phyloP scores from a whole-genome alignment of 2,329 filamentous ascomycete species.

The Aureobasidium sp. region DNA sequence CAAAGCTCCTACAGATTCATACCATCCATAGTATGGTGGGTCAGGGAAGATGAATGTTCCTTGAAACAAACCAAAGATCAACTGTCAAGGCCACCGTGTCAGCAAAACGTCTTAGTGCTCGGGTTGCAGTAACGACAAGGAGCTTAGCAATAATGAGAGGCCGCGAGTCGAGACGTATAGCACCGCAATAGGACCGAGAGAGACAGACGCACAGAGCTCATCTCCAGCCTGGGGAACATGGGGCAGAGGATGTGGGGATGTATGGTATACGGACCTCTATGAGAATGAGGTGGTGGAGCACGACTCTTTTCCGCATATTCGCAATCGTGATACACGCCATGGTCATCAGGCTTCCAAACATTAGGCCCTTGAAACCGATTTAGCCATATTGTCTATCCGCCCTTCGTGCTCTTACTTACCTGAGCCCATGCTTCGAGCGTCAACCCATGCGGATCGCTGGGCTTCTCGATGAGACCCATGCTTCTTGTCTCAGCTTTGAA shows the following conservation, averaged over 20 bases:
- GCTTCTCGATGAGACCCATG: slow-evolving; percentile 14
- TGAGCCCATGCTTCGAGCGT: slow-evolving; percentile 17
- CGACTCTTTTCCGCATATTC: slow-evolving; percentile 39
- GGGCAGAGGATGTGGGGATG: slow-evolving; percentile 20
- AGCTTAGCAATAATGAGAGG: neutral
- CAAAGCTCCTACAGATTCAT: slow-evolving; percentile 52
- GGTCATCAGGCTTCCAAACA: slow-evolving; percentile 34
- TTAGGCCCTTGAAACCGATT: slow-evolving; percentile 31
- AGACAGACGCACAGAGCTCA: neutral
- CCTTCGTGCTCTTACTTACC: neutral
- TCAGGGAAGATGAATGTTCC: slow-evolving; percentile 31
- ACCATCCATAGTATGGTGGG: slow-evolving; percentile 53
- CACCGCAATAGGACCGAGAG: neutral
- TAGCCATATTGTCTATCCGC: neutral
- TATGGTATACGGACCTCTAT: slow-evolving; percentile 41
- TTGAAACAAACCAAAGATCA: slow-evolving; percentile 49
- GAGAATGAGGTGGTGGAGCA: slow-evolving; percentile 44
- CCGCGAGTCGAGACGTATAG: neutral
- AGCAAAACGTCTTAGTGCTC: neutral
- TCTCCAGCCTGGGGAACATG: neutral
- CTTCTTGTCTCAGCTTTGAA: neutral
- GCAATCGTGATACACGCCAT: slow-evolving; percentile 40
- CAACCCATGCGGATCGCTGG: slow-evolving; percentile 13
- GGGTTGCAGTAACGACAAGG: neutral
- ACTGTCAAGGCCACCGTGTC: slow-evolving; percentile 25